These are phyloP conservation scores for Naganishia randhawae DNA, from an alignment of 768 basidiomycete species.

Conservation along the genomic window DNA sequence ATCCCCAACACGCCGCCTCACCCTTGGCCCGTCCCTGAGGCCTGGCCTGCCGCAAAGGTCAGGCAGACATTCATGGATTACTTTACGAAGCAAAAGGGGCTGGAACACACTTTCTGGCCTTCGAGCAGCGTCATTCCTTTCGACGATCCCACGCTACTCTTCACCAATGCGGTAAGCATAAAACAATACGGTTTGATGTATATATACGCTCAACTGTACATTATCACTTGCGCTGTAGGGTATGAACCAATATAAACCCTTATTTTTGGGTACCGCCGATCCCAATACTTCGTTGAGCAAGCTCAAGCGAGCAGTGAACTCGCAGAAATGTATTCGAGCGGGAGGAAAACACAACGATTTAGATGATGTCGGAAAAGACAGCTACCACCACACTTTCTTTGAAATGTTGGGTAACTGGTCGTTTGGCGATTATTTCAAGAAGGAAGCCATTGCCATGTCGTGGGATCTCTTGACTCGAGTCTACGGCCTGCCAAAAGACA, in stretches of 20 bases:
- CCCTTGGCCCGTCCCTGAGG: constrained; percentile 46
- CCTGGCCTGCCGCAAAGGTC: constrained; percentile 77
- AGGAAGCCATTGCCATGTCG: constrained; percentile 86
- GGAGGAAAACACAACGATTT: constrained; percentile 99
- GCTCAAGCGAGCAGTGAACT: constrained; percentile 88
- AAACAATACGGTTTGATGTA: background rate
- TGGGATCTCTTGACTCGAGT: constrained; percentile 92
- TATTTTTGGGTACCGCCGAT: constrained; percentile 97
- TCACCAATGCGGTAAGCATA: constrained; percentile 85
- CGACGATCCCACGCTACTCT: constrained; percentile 94
- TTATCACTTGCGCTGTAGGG: constrained; percentile 33
- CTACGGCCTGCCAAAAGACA: constrained; percentile 80
- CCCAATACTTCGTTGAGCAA: constrained; percentile 86
- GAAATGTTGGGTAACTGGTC: constrained; percentile 99
- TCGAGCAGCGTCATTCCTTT: constrained; percentile 92
- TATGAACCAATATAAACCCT: constrained; percentile 79
- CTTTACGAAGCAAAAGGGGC: constrained; percentile 62
- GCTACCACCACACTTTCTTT: constrained; percentile 91
- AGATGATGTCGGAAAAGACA: constrained; percentile 95
- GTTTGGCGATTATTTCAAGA: constrained; percentile 99
- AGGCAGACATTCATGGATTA: constrained; percentile 87
- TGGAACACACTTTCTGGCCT: constrained; percentile 78
- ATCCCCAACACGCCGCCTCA: constrained; percentile 41
- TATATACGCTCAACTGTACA: background rate
- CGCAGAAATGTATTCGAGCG: constrained; percentile 96